phyloP scores from a whole-genome alignment of 768 basidiomycete species.

The Collybia nuda region DNA sequence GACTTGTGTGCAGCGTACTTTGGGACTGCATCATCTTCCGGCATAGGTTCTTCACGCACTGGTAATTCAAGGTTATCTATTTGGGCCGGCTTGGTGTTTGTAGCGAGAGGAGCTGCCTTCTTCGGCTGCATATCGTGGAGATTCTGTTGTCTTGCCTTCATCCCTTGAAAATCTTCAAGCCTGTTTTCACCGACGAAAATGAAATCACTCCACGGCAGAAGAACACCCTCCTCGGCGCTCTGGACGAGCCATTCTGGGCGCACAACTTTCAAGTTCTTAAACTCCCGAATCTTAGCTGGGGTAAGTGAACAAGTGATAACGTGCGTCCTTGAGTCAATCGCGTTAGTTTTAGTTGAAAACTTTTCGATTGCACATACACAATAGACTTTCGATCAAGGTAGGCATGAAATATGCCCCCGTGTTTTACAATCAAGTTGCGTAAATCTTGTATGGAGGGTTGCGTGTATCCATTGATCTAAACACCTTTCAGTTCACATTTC shows the following conservation, averaged over 20 bases:
- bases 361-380: conserved; percentile 48
- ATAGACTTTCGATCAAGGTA: conserved; percentile 79
- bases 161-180: conserved; percentile 50
- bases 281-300: conserved; percentile 85
- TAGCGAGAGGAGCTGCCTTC: not conserved
- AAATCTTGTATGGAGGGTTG: conserved; percentile 85
- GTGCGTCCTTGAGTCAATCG: conserved; percentile 61
- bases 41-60: no score
- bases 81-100: not conserved
- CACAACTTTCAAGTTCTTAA: conserved; percentile 88
- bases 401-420: conserved; percentile 83
- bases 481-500: conserved; percentile 3
- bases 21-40: conserved; percentile 33
- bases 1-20: conserved; percentile 67
- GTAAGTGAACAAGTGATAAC: conserved; percentile 92
- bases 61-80: not conserved
- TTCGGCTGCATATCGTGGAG: conserved; percentile 10
- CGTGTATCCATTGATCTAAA: conserved; percentile 88
- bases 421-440: conserved; percentile 71
- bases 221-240: conserved; percentile 61
- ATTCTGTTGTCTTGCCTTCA: conserved; percentile 32
- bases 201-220: conserved; percentile 83
- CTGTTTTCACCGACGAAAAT: conserved; percentile 53
- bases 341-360: not conserved
- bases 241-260: conserved; percentile 86